Evolutionary conservation across 768 basidiomycete genomes (phyloP), one percentile per base, ranked within the genome.

Genomic region (Candolleomyces eurysporus): DNA sequence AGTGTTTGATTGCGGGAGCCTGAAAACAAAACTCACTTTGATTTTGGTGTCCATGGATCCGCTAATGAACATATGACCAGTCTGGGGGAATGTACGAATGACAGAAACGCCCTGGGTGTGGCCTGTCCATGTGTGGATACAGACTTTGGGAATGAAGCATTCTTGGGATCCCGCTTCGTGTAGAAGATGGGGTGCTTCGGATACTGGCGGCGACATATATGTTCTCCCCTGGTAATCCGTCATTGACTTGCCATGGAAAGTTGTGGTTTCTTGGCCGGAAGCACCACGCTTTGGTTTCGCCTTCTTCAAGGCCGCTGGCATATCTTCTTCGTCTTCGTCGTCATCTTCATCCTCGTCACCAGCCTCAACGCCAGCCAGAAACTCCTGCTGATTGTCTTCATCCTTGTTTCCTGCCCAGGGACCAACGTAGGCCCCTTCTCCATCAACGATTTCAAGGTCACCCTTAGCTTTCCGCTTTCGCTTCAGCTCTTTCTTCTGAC

Each of bases 1-100:
- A 36, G 6, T 8, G 31, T 36, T 50, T 46, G 51, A 54, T 48
- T 54, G 9, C 39, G 40, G 56, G 32, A 45, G 53, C 19, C 55
- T 19, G 49, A 26, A 3, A 26, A 55, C 39, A 17, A 22, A 63
- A 67, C 58, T 71, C 36, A 89, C 95, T 83, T 99, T 99, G 78
- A 99, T 92, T 73, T 98, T 96, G 9, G 94, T 98, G 73, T 99
- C 97, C 94, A 98, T 95, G 50, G 92, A 94, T 0, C 90, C 96
- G 71, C 91, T 94, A 63, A 99, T 85, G 61, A 99, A 73, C 13
- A 99, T 81, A 76, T 99, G 97, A 0, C 94, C 96, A 7, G 92
- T 93, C 60, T 89, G 83, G 21, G 97, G 97, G 78, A 98, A 96
- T 42, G 93, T 80, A 57, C 94, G 90, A 61, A 99, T 88, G 51